Evolutionary conservation across 371 early-diverging fungal species (phyloP).

Genomic region (Quaeritorhiza haematococci): DNA sequence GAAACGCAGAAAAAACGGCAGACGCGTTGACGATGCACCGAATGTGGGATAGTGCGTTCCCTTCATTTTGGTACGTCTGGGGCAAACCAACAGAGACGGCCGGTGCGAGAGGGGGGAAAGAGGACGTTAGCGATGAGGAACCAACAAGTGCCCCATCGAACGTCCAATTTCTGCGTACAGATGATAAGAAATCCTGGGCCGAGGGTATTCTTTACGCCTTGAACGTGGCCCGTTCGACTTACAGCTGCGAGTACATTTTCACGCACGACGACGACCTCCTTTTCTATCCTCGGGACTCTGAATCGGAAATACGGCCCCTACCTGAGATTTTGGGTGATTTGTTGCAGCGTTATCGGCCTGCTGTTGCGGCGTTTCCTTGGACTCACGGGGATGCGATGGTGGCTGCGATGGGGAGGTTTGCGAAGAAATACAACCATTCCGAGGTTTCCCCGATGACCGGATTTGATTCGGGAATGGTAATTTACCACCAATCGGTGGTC

Average conservation of each 20-base stretch:
- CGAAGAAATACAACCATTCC: slow-evolving; percentile 3
- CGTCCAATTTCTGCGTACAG: slow-evolving; percentile 8
- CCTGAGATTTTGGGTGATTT: slow-evolving; percentile 4
- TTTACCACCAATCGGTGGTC: slow-evolving; percentile 26
- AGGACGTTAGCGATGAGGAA: background rate
- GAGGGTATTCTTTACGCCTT: slow-evolving; percentile 16
- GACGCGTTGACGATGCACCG: slow-evolving; percentile 21
- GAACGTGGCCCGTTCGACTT: background rate
- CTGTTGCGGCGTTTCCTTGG: slow-evolving; percentile 27
- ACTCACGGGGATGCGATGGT: slow-evolving; percentile 17
- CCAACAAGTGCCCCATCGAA: background rate
- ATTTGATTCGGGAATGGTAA: slow-evolving; percentile 27
- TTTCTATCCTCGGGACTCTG: slow-evolving; percentile 1
- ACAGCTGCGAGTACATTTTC: slow-evolving; percentile 29
- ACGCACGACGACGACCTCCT: slow-evolving; percentile 28
- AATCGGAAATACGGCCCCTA: background rate
- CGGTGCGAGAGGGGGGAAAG: no score
- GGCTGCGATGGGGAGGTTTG: slow-evolving; percentile 9
- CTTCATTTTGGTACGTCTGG: slow-evolving; percentile 28
- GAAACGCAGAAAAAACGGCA: slow-evolving; percentile 18
- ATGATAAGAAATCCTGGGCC: slow-evolving; percentile 19
- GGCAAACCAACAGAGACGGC: background rate
- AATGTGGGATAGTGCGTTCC: slow-evolving; percentile 19
- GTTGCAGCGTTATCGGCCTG: slow-evolving; percentile 20
- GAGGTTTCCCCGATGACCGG: slow-evolving; percentile 25